phyloP scores from a whole-genome alignment of 768 basidiomycete genomes.

The Baorangia bicolor region DNA sequence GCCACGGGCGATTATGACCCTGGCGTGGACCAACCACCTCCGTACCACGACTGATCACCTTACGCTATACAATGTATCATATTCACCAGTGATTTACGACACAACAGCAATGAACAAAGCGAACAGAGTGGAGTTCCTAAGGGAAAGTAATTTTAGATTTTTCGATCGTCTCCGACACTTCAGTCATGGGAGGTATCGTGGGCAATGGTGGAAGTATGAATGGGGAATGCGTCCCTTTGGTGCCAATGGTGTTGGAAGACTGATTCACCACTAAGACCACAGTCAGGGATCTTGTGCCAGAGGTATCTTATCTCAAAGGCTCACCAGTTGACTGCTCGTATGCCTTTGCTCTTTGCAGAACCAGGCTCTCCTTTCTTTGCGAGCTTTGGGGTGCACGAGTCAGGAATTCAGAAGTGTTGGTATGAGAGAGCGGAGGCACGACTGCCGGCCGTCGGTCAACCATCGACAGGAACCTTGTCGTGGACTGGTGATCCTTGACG shows the following conservation, averaged over 20 bases:
- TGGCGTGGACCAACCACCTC: constrained; percentile 20
- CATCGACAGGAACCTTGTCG: constrained; percentile 12
- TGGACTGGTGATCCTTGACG: constrained; percentile 5
- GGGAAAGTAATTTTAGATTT: constrained; percentile 4
- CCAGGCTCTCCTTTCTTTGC: constrained; percentile 25
- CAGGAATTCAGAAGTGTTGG: constrained; percentile 7
- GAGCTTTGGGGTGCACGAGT: constrained; percentile 3
- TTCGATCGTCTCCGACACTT: constrained; percentile 14
- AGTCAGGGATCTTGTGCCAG: background rate
- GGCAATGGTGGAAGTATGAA: constrained; percentile 42
- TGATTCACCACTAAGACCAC: background rate
- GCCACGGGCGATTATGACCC: constrained; percentile 4
- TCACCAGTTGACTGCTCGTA: constrained; percentile 29
- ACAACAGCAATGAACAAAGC: background rate
- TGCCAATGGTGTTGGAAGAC: background rate
- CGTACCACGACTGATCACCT: constrained; percentile 14
- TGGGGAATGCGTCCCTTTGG: constrained; percentile 19
- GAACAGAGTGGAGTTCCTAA: background rate
- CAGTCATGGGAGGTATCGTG: constrained; percentile 28
- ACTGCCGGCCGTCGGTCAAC: constrained; percentile 13
- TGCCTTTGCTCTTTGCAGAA: constrained; percentile 30
- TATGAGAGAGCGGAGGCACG: background rate
- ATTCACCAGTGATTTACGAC: background rate
- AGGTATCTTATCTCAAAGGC: background rate
- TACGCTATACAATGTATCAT: constrained; percentile 1